These are phyloP conservation scores for Xerocomellus amylosporus DNA, from an alignment of 768 basidiomycete genomes.

Conservation along the genomic window DNA sequence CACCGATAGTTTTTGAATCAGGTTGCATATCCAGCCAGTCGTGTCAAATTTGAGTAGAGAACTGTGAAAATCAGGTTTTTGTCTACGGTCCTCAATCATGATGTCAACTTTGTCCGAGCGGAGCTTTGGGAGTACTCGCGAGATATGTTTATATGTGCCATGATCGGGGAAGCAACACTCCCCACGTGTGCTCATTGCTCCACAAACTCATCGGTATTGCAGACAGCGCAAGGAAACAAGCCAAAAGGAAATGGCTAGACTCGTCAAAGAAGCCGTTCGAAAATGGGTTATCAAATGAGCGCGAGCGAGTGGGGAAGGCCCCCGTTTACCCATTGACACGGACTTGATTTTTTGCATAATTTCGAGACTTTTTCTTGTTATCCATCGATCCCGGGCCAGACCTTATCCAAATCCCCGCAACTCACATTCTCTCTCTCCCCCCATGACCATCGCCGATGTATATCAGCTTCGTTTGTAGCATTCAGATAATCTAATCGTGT, in stretches of 20 bases:
- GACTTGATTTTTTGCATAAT: conserved; percentile 3
- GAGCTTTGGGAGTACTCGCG: no score
- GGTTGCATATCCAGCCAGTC: no score
- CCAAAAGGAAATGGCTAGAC: conserved; percentile 68
- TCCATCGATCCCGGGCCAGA: neutral
- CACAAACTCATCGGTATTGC: conserved; percentile 76
- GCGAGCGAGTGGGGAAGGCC: neutral
- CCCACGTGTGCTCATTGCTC: conserved; percentile 65
- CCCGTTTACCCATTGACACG: neutral
- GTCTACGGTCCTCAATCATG: no score
- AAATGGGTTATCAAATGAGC: conserved; percentile 65
- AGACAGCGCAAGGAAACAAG: conserved; percentile 79
- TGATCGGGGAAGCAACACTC: no score
- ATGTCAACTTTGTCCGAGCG: no score
- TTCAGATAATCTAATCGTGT: conserved; percentile 11
- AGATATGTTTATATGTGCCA: no score
- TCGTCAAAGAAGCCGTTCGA: conserved; percentile 69
- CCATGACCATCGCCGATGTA: conserved; percentile 12
- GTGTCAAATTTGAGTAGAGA: no score
- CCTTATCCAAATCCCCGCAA: conserved; percentile 13
- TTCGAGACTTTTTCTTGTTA: neutral
- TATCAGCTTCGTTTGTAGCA: conserved; percentile 18
- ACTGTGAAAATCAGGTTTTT: no score
- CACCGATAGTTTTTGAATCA: no score
- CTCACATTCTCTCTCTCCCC: neutral